phyloP scores from a whole-genome alignment of 352 stramenopile species.

The Pythium myriotylum region DNA sequence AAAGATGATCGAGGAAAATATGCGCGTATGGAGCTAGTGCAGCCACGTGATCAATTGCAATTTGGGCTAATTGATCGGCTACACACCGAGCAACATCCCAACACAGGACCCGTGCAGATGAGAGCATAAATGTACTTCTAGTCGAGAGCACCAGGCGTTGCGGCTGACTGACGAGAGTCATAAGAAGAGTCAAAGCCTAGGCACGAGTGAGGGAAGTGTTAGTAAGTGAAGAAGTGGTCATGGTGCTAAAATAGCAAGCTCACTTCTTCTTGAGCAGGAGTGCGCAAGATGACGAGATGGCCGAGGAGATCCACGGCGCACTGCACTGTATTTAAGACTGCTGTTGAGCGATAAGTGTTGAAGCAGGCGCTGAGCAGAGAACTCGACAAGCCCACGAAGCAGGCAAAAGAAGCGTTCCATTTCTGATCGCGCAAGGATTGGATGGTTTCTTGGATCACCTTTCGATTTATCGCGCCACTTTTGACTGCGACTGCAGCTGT shows the following conservation, averaged over 20 bases:
- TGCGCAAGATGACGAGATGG: conserved; percentile 22
- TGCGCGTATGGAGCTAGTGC: conserved; percentile 63
- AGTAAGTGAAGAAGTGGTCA: not conserved
- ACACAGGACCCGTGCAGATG: conserved; percentile 24
- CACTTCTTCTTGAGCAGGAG: conserved; percentile 57
- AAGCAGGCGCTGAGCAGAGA: conserved; percentile 25
- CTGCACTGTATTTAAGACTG: not conserved
- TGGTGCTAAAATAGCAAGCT: not conserved
- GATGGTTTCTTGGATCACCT: conserved; percentile 25
- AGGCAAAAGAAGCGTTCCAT: conserved; percentile 22
- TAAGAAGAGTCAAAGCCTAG: conserved; percentile 65
- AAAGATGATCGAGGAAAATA: conserved; percentile 78
- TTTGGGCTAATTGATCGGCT: conserved; percentile 42
- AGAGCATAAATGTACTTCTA: not conserved
- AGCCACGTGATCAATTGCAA: conserved; percentile 41
- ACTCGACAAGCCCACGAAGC: conserved; percentile 20
- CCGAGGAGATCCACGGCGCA: conserved; percentile 25
- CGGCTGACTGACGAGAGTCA: conserved; percentile 72
- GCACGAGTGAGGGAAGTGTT: not conserved
- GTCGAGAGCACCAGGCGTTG: conserved; percentile 47
- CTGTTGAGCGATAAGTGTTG: conserved; percentile 6
- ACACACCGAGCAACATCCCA: conserved; percentile 72
- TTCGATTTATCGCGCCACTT: conserved; percentile 5
- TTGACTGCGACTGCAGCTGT: conserved; percentile 12
- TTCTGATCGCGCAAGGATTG: conserved; percentile 15